Conservation (phyloP, 257 asterid genomes). For the Echites panduratus region DNA sequence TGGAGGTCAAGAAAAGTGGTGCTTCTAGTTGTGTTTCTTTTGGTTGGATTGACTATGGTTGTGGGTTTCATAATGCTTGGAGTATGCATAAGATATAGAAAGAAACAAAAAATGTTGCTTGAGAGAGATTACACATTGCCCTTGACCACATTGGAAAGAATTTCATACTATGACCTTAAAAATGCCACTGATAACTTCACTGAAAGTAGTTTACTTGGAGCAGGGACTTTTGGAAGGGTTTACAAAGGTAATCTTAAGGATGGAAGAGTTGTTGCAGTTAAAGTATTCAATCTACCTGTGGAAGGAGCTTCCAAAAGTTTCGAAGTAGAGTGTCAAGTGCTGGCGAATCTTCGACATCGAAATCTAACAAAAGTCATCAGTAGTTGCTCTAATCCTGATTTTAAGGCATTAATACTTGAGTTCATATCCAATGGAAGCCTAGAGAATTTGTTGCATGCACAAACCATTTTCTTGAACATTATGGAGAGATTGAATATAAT, state of each 20-base stretch:
- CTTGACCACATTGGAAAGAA: too few relatives aligned
- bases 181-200: neutral
- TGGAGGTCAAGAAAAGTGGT: neutral
- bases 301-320: conserved; percentile 14
- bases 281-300: conserved; percentile 13
- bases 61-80: neutral
- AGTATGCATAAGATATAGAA: neutral
- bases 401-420: conserved; percentile 10
- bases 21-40: too few relatives aligned
- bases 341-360: too few relatives aligned
- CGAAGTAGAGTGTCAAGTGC: conserved; percentile 2
- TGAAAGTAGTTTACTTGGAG: conserved; percentile 13
- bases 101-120: neutral
- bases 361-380: too few relatives aligned
- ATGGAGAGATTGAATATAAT: neutral
- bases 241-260: conserved; percentile 7
- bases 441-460: conserved; percentile 14
- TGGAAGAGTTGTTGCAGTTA: conserved; percentile 9
- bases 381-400: neutral
- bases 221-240: too few relatives aligned
- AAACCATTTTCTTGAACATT: neutral
- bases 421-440: conserved; percentile 14
- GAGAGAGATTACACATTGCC: conserved; percentile 1
- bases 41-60: too few relatives aligned
- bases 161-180: neutral